Percentiles rank a stretch among this genome's conserved stretches.
phyloP scores from a whole-genome alignment of 75 land plant genomes.

The Pseudotsuga menziesii region DNA sequence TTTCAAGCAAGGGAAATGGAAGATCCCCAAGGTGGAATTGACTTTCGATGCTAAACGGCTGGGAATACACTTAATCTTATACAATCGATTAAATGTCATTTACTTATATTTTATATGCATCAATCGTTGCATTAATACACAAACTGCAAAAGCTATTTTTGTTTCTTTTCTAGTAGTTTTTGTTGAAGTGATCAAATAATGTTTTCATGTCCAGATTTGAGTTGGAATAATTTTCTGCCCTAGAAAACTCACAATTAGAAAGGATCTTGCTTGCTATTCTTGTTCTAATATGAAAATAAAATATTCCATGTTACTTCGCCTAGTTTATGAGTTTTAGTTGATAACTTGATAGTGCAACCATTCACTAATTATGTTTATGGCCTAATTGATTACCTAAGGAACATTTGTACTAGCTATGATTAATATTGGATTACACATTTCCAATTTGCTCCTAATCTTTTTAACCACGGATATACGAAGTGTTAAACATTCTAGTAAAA shows the following conservation, averaged over 20 bases:
- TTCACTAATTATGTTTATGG: not conserved
- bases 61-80: not conserved
- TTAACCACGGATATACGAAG: not conserved
- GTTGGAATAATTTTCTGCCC: not conserved
- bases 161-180: not conserved
- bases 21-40: not conserved
- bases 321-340: not conserved
- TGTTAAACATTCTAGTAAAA: not conserved
- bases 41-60: not conserved
- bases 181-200: too few relatives aligned
- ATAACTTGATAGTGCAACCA: not conserved
- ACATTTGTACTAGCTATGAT: not conserved
- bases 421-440: not conserved
- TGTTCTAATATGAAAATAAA: not conserved
- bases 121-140: not conserved
- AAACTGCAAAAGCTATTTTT: not conserved
- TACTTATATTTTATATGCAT: not conserved
- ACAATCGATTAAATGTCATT: not conserved
- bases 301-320: not conserved
- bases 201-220: too few relatives aligned
- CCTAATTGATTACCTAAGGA: not conserved
- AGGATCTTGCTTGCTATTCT: not conserved
- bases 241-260: not conserved
- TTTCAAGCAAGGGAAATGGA: not conserved
- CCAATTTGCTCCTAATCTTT: not conserved